These are phyloP conservation scores for Arachis monticola DNA, from an alignment of 331 rosid species.

Conservation along the genomic window DNA sequence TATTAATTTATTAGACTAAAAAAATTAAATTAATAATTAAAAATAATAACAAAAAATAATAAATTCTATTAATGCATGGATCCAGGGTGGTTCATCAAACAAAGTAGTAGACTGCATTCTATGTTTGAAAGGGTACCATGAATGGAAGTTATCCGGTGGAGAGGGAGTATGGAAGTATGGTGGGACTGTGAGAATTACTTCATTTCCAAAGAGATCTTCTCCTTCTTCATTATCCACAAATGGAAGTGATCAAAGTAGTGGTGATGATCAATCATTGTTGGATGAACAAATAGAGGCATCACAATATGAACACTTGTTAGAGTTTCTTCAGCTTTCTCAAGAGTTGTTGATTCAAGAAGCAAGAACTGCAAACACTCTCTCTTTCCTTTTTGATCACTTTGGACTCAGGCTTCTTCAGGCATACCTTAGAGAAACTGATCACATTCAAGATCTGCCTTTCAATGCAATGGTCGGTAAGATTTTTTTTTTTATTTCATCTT, in stretches of 20 bases:
- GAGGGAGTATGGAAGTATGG: constrained; percentile 99
- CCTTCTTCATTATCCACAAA: constrained; percentile 56
- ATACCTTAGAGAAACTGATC: constrained; percentile 75
- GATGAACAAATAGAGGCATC: constrained; percentile 83
- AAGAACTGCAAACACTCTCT: constrained; percentile 66
- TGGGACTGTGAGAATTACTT: constrained; percentile 91
- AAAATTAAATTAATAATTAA: no score
- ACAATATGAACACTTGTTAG: constrained; percentile 82
- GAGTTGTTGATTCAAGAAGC: constrained; percentile 78
- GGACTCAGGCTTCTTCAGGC: constrained; percentile 93
- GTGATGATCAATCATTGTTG: constrained; percentile 65
- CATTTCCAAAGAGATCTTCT: constrained; percentile 71
- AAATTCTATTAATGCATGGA: no score
- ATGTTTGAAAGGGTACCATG: constrained; percentile 90
- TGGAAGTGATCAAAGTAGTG: constrained; percentile 67
- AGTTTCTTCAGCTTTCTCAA: constrained; percentile 80
- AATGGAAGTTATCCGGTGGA: constrained; percentile 94
- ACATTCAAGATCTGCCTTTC: constrained; percentile 74
- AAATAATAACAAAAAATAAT: no score
- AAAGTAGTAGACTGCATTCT: constrained; percentile 98
- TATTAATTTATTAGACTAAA: no score
- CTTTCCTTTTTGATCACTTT: constrained; percentile 90
- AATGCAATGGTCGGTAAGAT: constrained; percentile 99
- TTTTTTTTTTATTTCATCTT: neutral
- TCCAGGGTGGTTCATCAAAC: constrained; percentile 90